Evolutionary conservation across 192 early-diverging fungal species (phyloP), one percentile per base, ranked within the genome.

Genomic region (Mortierella claussenii): DNA sequence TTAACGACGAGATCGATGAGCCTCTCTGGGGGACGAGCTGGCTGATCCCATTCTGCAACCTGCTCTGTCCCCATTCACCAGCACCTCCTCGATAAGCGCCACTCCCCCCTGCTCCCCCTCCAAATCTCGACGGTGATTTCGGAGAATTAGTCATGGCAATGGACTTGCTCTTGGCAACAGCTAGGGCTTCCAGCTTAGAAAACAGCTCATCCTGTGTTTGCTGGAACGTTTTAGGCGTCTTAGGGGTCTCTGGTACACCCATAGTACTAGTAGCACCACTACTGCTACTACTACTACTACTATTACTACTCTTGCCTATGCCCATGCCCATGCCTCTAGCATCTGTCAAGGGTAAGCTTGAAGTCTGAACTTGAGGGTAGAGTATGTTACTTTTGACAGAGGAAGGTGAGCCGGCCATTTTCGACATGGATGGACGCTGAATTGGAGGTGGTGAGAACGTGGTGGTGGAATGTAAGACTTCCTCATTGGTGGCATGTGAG

Each of bases 181-280:
- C 69, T 36, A 74, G 49, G 0, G 57, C 42, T 21, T 74, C 56
- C 8, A 74, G 33, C 26, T 74, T 74, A 17, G 61, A 65, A 44
- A 65, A 74, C 21, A 74, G 32, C 15, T 74, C 69, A 9, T 64
- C 49, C 43, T 74, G 69, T 18, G 69, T 65, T 55, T 74, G 60
- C n/a, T 65, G 45, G 32, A 74, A 74, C 1, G 56, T 53, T 4
- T 59, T 65, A 28, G 32, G 48, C 3, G 61, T 36, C 17, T 31
- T 46, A 21, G 50, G 55, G 6, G 42, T 54, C 3, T 52, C 32
- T 49, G 26, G 30, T 2, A 42, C 58, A 30, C 44, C 57, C n/a
- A n/a, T n/a, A n/a, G n/a, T n/a, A n/a, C n/a, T n/a, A n/a, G n/a
- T n/a, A n/a, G n/a, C n/a, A n/a, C n/a, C n/a, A n/a, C n/a, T n/a